Conservation (phyloP, 306 rosid species). For the Malus sylvestris region DNA sequence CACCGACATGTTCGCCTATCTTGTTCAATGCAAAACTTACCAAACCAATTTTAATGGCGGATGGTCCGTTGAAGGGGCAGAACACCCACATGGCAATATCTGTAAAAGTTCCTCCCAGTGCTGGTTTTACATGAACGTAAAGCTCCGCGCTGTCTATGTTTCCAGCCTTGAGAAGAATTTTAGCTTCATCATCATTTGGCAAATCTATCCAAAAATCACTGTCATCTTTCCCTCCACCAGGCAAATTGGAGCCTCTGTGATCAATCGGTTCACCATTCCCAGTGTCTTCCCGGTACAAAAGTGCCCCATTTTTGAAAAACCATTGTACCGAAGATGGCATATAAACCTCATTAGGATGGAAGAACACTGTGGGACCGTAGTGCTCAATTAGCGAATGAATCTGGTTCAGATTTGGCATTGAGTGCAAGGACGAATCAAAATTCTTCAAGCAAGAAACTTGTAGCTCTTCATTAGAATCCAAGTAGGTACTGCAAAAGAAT, state of each 20-base stretch:
- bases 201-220: conserved; percentile 68
- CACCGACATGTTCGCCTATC: conserved; percentile 86
- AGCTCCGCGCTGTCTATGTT: conserved; percentile 58
- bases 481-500: conserved; percentile 48
- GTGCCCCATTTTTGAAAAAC: conserved; percentile 62
- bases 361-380: conserved; percentile 60
- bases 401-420: conserved; percentile 60
- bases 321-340: conserved; percentile 55
- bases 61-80: conserved; percentile 70
- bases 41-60: conserved; percentile 48
- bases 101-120: conserved; percentile 66
- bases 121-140: conserved; percentile 75
- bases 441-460: conserved; percentile 48
- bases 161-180: conserved; percentile 41
- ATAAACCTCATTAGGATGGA: conserved; percentile 55
- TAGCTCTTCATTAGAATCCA: conserved; percentile 31
- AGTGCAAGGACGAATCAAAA: conserved; percentile 17
- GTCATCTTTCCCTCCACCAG: conserved; percentile 57
- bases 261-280: conserved; percentile 41
- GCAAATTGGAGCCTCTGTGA: conserved; percentile 49
- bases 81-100: conserved; percentile 81
- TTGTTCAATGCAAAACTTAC: conserved; percentile 56
- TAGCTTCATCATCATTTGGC: conserved; percentile 41
- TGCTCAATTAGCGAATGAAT: conserved; percentile 42
- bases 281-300: conserved; percentile 31